Evolutionary conservation across 371 early-diverging fungal genomes (phyloP).

Genomic region (Capniomyces stellatus): DNA sequence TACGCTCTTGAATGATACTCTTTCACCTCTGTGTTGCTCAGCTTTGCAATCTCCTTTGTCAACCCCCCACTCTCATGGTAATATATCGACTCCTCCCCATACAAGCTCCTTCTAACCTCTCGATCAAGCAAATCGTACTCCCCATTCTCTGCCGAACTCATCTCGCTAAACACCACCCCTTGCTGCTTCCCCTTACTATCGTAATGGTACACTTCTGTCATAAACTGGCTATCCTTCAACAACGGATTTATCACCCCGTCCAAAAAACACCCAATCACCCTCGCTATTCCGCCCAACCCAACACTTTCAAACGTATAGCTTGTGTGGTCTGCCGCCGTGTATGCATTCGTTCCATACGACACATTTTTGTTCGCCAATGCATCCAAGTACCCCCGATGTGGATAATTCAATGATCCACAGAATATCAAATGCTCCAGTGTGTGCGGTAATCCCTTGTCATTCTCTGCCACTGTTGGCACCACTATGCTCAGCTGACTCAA

Average conservation of each 20-base stretch:
- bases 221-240: slow-evolving; percentile 41
- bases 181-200: slow-evolving; percentile 41
- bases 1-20: slow-evolving; percentile 48
- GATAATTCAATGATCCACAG: slow-evolving; percentile 41
- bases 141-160: slow-evolving; percentile 47
- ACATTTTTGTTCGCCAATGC: slow-evolving; percentile 43
- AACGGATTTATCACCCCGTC: slow-evolving; percentile 57
- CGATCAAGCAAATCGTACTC: slow-evolving; percentile 37
- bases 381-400: slow-evolving; percentile 53
- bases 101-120: slow-evolving; percentile 29
- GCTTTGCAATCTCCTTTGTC: slow-evolving; percentile 41
- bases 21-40: slow-evolving; percentile 46
- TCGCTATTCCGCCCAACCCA: slow-evolving; percentile 32
- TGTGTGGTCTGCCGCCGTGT: slow-evolving; percentile 41
- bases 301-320: slow-evolving; percentile 49
- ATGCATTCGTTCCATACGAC: slow-evolving; percentile 56
- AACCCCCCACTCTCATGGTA: slow-evolving; percentile 53
- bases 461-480: slow-evolving; percentile 41
- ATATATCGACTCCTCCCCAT: slow-evolving; percentile 31
- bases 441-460: slow-evolving; percentile 52
- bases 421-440: slow-evolving; percentile 59
- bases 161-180: slow-evolving; percentile 71
- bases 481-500: slow-evolving; percentile 29
- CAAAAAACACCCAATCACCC: slow-evolving; percentile 41
- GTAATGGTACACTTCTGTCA: slow-evolving; percentile 50